Conservation (phyloP, 352 stramenopile genomes). For the Phytopythium litorale region DNA sequence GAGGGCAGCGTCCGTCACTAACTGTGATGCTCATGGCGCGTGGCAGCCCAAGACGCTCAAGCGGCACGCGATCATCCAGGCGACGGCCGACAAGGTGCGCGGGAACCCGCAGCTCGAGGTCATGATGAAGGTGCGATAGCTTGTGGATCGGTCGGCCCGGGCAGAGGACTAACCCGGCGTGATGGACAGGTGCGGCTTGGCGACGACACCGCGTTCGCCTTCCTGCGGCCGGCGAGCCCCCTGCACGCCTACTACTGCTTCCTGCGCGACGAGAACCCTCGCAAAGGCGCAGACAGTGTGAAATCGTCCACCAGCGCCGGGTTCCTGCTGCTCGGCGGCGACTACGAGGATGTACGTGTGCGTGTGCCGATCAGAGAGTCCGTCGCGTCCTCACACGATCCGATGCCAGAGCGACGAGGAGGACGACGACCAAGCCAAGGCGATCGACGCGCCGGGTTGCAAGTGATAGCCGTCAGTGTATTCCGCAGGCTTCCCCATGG, state of each 20-base stretch:
- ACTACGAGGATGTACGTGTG: slow-evolving; percentile 20
- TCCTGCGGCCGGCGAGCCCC: slow-evolving; percentile 23
- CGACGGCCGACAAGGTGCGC: slow-evolving; percentile 41
- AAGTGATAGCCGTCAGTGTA: not conserved
- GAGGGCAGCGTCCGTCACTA: slow-evolving; percentile 2
- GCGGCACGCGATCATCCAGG: slow-evolving; percentile 34
- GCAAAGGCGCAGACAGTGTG: not conserved
- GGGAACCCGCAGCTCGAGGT: slow-evolving; percentile 37
- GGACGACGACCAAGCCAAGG: not conserved
- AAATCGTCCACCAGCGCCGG: not conserved
- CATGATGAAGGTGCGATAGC: slow-evolving; percentile 35
- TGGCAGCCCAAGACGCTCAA: slow-evolving; percentile 38
- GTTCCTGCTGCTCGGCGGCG: slow-evolving; percentile 29
- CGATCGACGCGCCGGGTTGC: not conserved
- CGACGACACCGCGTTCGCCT: slow-evolving; percentile 30
- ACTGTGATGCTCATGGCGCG: not conserved
- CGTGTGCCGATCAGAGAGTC: not conserved
- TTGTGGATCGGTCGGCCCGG: no score
- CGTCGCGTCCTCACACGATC: not conserved
- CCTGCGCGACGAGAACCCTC: slow-evolving; percentile 33
- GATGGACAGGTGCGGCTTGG: slow-evolving; percentile 31
- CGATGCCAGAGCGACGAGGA: slow-evolving; percentile 17
- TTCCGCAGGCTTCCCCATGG: not conserved
- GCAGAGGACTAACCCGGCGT: no score
- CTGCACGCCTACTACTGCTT: slow-evolving; percentile 48